Conservation (phyloP, 176 grass and related monocot genomes). For the Hyparrhenia diplandra region DNA sequence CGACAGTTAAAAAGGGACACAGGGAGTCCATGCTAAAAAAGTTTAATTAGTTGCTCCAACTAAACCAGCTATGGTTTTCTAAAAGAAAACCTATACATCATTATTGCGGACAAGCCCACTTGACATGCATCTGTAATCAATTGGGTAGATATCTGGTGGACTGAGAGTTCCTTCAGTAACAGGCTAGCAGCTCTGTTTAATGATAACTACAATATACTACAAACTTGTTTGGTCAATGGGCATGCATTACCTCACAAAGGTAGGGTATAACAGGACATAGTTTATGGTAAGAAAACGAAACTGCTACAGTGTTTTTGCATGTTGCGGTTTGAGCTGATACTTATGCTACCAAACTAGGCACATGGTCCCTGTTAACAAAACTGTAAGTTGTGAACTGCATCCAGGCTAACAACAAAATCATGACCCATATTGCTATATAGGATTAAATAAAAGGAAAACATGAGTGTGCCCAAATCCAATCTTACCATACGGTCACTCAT, state of each 20-base stretch:
- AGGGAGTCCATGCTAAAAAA: neutral
- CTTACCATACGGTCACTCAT: constrained; percentile 93
- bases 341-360: neutral
- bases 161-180: neutral
- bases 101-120: neutral
- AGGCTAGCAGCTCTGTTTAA: neutral
- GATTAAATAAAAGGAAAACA: constrained; percentile 8
- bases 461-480: constrained; percentile 1
- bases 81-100: neutral
- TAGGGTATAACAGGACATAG: neutral
- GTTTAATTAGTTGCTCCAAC: neutral
- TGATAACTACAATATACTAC: neutral
- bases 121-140: constrained; percentile 8
- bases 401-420: constrained; percentile 1
- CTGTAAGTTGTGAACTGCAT: neutral
- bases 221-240: neutral
- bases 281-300: neutral
- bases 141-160: neutral
- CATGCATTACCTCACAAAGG: neutral
- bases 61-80: neutral
- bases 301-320: neutral
- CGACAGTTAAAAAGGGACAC: too few species aligned
- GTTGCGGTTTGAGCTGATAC: neutral
- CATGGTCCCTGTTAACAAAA: neutral
- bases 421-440: neutral